These are phyloP conservation scores for Fomitopsis betulina DNA, from an alignment of 1,284 basidiomycete species.

Conservation along the genomic window DNA sequence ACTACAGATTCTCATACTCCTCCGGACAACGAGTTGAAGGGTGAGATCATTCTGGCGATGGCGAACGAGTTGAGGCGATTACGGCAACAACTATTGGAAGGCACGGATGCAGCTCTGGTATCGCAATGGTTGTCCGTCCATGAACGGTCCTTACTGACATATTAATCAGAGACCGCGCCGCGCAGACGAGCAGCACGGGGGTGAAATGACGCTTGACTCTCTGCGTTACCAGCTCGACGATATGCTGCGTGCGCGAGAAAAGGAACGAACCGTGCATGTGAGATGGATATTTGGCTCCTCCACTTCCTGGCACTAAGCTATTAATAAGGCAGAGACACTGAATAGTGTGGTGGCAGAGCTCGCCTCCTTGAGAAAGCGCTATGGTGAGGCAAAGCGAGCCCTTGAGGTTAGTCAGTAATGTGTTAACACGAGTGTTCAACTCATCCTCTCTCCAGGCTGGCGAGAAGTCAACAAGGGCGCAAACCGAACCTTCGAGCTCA, in stretches of 20 bases:
- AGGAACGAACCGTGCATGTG: not conserved
- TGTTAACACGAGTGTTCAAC: not conserved
- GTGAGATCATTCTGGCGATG: conserved; percentile 12
- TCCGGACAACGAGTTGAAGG: no score
- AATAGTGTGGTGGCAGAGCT: not conserved
- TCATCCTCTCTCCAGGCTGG: no score
- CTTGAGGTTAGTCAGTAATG: not conserved
- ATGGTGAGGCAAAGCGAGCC: not conserved
- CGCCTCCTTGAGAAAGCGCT: not conserved
- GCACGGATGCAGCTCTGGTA: not conserved
- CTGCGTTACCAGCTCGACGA: not conserved
- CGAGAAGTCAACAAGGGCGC: no score
- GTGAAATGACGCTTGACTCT: not conserved
- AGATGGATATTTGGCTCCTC: not conserved
- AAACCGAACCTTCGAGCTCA: no score
- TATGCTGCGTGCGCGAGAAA: not conserved
- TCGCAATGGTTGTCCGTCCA: no score
- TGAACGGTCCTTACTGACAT: not conserved
- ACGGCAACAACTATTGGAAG: conserved; percentile 4
- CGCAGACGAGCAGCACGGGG: no score
- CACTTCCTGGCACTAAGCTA: no score
- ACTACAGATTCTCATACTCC: conserved; percentile 1
- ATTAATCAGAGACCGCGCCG: no score
- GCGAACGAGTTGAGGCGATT: conserved; percentile 11
- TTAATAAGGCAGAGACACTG: not conserved